Percentiles rank a stretch among this genome's conserved stretches.
Conservation (phyloP, 257 asterid species). For the Anisodus acutangulus region DNA sequence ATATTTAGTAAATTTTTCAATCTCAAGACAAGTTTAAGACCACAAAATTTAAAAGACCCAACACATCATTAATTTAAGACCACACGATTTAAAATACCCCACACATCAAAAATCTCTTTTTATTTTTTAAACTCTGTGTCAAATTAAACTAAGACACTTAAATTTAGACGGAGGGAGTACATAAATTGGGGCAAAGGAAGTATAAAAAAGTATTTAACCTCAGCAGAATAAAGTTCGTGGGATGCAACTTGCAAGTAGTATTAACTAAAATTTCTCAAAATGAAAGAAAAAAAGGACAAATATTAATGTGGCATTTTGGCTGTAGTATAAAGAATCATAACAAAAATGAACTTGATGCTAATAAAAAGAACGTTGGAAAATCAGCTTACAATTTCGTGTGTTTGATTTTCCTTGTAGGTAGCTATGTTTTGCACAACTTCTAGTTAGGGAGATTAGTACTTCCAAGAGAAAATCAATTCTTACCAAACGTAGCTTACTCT, state of each 20-base stretch:
- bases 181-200: background rate
- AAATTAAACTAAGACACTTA: too few relatives aligned
- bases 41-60: too few relatives aligned
- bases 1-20: too few relatives aligned
- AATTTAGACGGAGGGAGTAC: too few relatives aligned
- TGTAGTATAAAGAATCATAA: too few relatives aligned
- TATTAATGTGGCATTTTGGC: background rate
- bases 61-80: too few relatives aligned
- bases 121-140: too few relatives aligned
- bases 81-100: too few relatives aligned
- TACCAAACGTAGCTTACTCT: background rate
- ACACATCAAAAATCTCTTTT: too few relatives aligned
- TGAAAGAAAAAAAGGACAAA: background rate
- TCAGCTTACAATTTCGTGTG: background rate
- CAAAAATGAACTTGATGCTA: background rate
- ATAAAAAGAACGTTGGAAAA: background rate
- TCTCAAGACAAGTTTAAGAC: too few relatives aligned
- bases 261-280: background rate
- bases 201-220: background rate
- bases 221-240: slow-evolving; percentile 72
- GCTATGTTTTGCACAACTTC: background rate
- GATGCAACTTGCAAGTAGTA: slow-evolving; percentile 43
- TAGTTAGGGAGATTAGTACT: background rate
- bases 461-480: background rate
- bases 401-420: background rate